These are phyloP conservation scores for Nymphaea thermarum DNA, from an alignment of 164 flowering plant genomes.

Conservation along the genomic window DNA sequence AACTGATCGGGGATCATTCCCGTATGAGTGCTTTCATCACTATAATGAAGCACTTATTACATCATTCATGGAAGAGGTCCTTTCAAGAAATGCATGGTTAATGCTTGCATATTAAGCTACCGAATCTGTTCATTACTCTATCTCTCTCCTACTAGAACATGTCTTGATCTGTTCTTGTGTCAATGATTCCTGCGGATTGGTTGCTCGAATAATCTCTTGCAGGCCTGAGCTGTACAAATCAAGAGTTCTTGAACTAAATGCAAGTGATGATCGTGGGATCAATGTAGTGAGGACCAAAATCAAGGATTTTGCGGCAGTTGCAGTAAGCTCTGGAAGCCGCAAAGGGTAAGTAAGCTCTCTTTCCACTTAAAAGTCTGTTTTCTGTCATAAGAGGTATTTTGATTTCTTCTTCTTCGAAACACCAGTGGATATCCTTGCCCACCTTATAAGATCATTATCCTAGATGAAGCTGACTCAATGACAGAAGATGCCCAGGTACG, in stretches of 20 bases:
- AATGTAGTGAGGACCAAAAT: slow-evolving; percentile 95
- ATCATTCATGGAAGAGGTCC: no score
- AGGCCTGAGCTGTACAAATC: slow-evolving; percentile 95
- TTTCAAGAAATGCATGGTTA: no score
- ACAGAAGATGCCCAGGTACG: slow-evolving; percentile 99
- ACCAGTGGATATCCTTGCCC: slow-evolving; percentile 82
- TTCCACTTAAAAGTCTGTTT: neutral
- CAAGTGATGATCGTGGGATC: slow-evolving; percentile 99
- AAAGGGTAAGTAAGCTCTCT: slow-evolving; percentile 33
- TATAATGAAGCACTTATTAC: no score
- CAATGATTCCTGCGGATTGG: no score
- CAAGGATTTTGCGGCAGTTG: slow-evolving; percentile 91
- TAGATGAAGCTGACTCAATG: slow-evolving; percentile 99
- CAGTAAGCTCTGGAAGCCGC: slow-evolving; percentile 63
- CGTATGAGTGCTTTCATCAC: no score
- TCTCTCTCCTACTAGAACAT: no score
- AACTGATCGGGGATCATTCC: no score
- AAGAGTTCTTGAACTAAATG: slow-evolving; percentile 93
- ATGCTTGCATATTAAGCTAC: no score
- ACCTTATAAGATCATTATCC: slow-evolving; percentile 80
- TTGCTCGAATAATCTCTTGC: slow-evolving; percentile 7
- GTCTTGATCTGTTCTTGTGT: no score
- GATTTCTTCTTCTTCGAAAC: neutral
- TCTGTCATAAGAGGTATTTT: neutral
- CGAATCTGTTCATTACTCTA: no score